Base-by-base conservation (phyloP, 495 filamentous ascomycete species). In the Cercophora scortea region DNA sequence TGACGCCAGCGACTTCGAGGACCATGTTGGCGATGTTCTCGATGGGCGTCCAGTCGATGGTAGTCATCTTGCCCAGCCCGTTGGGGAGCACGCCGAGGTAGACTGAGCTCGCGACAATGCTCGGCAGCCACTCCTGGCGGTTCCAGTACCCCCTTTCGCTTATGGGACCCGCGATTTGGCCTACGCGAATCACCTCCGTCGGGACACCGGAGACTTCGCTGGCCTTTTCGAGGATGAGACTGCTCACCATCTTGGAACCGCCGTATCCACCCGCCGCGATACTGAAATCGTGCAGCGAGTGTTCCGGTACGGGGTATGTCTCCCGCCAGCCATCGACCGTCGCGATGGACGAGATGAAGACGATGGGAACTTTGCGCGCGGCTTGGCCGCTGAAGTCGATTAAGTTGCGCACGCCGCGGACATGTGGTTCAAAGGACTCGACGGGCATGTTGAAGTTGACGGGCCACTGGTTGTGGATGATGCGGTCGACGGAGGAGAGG, bases 401-500 rank as follows among this genome's bases (percentile, higher is more conserved):
- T 13, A 84, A 66, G 43, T 73, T 71, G 35, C 76, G 68, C 17
- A 82, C 71, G 12, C 81, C 77, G 7, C 60, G 59, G 33, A 85
- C 72, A 50, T 80, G 73, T 5, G 75, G 73, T 39, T 79, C 72
- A 42, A 84, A 85, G 0, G 75, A 77, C 19, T 70, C 68, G 39
- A 82, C 62, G 0, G 78, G 62, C 35, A 71, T 69, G 57, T 83
- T 82, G 70, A 84, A 85, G 62, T 85, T 74, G 32, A 85, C 80
- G 0, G 72, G 74, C 82, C 82, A 86, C 41, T 79, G 76, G 62
- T 80, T 82, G 66, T 85, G 81, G 55, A 83, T 79, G 32, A 85
- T 67, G 15, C 73, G 71, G 42, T 71, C 80, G 40, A 59, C 73
- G 1, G 65, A 56, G 8, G 42, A 3, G 33, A 72, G 49, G 8